phyloP scores from a whole-genome alignment of 2,329 filamentous ascomycete species.

The Cladobotryum mycophilum region DNA sequence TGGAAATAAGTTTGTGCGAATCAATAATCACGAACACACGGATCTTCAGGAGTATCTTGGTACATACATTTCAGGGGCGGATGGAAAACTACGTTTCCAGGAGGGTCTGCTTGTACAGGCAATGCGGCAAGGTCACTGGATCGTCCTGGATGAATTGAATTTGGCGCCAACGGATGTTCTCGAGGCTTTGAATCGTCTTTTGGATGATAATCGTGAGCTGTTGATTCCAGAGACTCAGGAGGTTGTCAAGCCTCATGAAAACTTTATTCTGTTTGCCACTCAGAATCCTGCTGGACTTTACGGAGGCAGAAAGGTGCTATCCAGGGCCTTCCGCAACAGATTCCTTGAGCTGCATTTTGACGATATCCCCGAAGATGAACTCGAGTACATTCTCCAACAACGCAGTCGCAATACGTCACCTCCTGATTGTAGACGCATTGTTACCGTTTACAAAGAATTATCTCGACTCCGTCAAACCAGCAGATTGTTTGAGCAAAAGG shows the following conservation, averaged over 20 bases:
- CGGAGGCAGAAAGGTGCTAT: conserved; percentile 87
- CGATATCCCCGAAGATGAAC: conserved; percentile 90
- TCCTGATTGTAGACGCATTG: conserved; percentile 85
- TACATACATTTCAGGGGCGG: conserved; percentile 79
- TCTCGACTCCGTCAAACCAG: conserved; percentile 84
- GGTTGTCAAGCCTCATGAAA: conserved; percentile 80
- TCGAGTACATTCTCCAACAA: conserved; percentile 85
- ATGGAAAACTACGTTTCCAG: conserved; percentile 83
- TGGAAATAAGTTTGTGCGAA: conserved; percentile 93
- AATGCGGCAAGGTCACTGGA: conserved; percentile 90
- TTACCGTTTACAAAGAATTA: conserved; percentile 88
- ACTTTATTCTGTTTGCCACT: conserved; percentile 97
- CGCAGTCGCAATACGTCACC: conserved; percentile 81
- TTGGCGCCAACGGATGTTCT: conserved; percentile 94
- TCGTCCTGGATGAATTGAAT: conserved; percentile 95
- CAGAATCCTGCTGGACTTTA: conserved; percentile 96
- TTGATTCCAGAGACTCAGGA: conserved; percentile 96
- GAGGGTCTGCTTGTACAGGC: conserved; percentile 92
- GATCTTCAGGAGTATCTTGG: conserved; percentile 97
- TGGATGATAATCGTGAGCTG: conserved; percentile 95
- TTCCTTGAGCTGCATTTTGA: conserved; percentile 97
- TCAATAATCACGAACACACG: conserved; percentile 99
- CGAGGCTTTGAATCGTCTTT: conserved; percentile 86
- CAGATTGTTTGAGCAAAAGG: conserved; percentile 91
- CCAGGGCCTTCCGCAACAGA: conserved; percentile 89